Percentiles rank a stretch among this genome's conserved stretches.
phyloP scores from a whole-genome alignment of 352 stramenopile genomes.

The Pythium phragmitis region DNA sequence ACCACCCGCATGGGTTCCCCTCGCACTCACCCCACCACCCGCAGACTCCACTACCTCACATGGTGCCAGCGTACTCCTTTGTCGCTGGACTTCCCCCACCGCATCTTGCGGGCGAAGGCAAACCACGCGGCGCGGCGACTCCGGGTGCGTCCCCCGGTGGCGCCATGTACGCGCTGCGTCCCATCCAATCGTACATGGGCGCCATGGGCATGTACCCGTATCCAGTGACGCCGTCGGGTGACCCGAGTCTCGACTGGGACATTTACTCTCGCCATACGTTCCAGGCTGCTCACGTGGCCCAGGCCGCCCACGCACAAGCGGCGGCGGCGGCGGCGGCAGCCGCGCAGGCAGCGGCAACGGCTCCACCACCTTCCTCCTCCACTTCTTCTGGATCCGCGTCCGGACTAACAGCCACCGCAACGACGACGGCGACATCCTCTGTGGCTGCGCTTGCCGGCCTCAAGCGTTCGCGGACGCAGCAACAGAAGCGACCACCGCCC shows the following conservation, averaged over 20 bases:
- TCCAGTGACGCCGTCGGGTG: conserved; percentile 20
- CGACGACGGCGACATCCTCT: conserved; percentile 9
- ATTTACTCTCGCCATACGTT: conserved; percentile 31
- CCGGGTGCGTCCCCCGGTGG: conserved; percentile 1
- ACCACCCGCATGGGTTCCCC: conserved; percentile 1
- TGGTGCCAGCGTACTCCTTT: conserved; percentile 5
- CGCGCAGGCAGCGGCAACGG: background rate
- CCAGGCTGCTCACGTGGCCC: conserved; percentile 9
- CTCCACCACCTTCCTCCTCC: background rate
- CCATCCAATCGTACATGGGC: conserved; percentile 20
- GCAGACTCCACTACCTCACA: background rate
- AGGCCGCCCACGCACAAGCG: conserved; percentile 3
- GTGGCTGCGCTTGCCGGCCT: conserved; percentile 18
- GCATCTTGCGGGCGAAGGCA: conserved; percentile 1
- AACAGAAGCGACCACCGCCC: conserved; percentile 6
- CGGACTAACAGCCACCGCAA: background rate
- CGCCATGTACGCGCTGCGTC: conserved; percentile 20
- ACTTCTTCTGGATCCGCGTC: background rate
- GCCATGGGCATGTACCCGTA: conserved; percentile 10
- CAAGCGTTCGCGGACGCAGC: conserved; percentile 25
- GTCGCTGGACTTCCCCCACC: conserved; percentile 10
- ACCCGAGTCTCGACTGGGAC: conserved; percentile 35
- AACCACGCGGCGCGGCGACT: background rate
- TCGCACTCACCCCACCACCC: background rate
- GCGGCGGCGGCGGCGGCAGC: background rate